Evolutionary conservation across 257 asterid genomes (phyloP).

Genomic region (Solanum sitiens): DNA sequence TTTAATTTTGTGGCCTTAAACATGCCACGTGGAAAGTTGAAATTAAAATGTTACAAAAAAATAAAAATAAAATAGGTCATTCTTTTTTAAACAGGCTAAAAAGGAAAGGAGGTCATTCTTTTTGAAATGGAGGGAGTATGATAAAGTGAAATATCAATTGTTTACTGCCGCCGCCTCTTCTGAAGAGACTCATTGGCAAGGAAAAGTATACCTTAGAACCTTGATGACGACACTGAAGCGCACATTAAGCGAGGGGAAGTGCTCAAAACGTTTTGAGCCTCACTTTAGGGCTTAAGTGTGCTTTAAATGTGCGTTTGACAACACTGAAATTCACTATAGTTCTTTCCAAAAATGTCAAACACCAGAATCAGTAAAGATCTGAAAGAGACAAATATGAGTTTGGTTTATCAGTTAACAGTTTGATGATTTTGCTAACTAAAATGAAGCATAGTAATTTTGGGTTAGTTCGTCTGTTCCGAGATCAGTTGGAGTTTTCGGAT

Average conservation of each 20-base stretch:
- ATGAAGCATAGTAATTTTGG: neutral
- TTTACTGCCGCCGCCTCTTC: neutral
- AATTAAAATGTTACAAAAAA: no score
- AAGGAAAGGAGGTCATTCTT: no score
- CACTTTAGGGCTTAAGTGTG: neutral
- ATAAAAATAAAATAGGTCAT: no score
- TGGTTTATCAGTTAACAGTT: neutral
- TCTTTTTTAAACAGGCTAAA: no score
- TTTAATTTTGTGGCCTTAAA: no score
- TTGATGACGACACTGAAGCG: neutral
- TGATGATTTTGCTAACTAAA: neutral
- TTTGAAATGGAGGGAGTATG: neutral
- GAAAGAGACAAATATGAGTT: neutral
- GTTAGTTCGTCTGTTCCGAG: neutral
- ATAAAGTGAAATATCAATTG: neutral
- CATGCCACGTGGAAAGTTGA: no score
- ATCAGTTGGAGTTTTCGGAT: neutral
- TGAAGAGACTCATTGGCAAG: neutral
- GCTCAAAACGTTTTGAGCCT: neutral
- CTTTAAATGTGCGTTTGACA: neutral
- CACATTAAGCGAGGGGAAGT: neutral
- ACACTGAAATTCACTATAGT: neutral
- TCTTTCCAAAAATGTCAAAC: neutral
- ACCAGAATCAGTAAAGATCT: neutral
- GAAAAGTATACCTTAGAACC: neutral